Conservation (phyloP, 805 yeast species). For the Candida peoriensis region DNA sequence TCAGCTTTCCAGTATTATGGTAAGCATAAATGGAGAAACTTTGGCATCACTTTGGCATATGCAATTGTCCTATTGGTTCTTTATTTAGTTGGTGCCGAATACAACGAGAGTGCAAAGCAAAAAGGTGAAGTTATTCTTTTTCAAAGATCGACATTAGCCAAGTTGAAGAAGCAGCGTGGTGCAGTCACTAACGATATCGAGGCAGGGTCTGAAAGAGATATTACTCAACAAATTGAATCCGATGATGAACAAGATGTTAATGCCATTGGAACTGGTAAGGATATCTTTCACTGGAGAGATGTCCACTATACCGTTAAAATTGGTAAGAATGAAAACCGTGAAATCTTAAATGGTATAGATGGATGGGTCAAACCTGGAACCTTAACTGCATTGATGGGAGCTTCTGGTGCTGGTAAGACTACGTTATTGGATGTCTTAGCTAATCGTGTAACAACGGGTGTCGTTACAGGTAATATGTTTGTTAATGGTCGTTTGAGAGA, state of each 20-base stretch:
- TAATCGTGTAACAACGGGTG: constrained; percentile 66
- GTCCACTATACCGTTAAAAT: constrained; percentile 66
- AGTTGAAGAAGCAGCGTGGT: constrained; percentile 36
- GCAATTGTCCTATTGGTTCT: constrained; percentile 46
- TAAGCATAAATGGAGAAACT: constrained; percentile 47
- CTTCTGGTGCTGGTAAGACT: constrained; percentile 81
- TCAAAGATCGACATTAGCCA: constrained; percentile 42
- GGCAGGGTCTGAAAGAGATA: constrained; percentile 22
- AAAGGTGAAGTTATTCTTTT: constrained; percentile 68
- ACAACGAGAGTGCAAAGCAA: constrained; percentile 56
- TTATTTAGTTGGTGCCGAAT: constrained; percentile 52
- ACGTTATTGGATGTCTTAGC: constrained; percentile 69
- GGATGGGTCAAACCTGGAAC: constrained; percentile 87
- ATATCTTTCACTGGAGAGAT: constrained; percentile 74
- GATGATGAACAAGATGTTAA: constrained; percentile 19
- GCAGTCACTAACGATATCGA: constrained; percentile 22
- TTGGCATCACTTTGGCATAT: constrained; percentile 57
- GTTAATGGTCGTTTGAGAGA: constrained; percentile 62
- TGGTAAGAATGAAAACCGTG: constrained; percentile 58
- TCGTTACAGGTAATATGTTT: constrained; percentile 60
- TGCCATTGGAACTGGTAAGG: constrained; percentile 32
- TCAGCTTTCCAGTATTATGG: constrained; percentile 38
- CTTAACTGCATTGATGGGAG: constrained; percentile 73
- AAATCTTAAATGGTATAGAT: constrained; percentile 59
- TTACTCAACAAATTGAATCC: not conserved